Evolutionary conservation across 768 basidiomycete genomes (phyloP).

Genomic region (Inosperma sp.): DNA sequence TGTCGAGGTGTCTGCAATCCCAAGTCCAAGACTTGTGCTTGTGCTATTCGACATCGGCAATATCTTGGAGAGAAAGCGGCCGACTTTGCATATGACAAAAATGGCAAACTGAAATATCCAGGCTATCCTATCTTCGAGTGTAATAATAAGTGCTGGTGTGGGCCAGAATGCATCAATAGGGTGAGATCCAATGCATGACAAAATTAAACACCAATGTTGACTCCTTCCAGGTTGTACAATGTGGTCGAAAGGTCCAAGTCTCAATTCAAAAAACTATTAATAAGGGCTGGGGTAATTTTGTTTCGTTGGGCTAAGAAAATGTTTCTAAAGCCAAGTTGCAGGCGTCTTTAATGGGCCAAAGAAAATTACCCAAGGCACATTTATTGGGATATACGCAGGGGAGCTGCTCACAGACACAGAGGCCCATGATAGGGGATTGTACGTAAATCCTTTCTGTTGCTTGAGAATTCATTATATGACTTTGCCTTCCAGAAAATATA

Average conservation of each 20-base stretch:
- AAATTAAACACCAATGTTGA: neutral
- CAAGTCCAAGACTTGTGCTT: slow-evolving; percentile 66
- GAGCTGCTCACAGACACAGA: slow-evolving; percentile 71
- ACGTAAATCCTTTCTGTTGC: slow-evolving; percentile 22
- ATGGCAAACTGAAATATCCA: slow-evolving; percentile 45
- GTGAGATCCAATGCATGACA: slow-evolving; percentile 38
- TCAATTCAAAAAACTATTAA: slow-evolving; percentile 62
- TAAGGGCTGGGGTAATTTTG: slow-evolving; percentile 85
- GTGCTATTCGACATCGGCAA: slow-evolving; percentile 52
- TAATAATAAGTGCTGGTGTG: slow-evolving; percentile 76
- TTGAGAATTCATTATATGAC: neutral
- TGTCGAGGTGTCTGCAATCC: slow-evolving; percentile 77
- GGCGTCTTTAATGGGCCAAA: slow-evolving; percentile 67
- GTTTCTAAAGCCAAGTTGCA: slow-evolving; percentile 25
- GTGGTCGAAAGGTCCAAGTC: slow-evolving; percentile 61
- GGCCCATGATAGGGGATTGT: slow-evolving; percentile 65
- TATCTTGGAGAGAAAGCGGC: slow-evolving; percentile 28
- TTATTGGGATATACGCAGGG: slow-evolving; percentile 81
- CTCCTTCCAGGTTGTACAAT: slow-evolving; percentile 67
- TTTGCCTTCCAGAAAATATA: slow-evolving; percentile 52
- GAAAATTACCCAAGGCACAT: slow-evolving; percentile 64
- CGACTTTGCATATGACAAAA: slow-evolving; percentile 68
- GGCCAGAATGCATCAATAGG: slow-evolving; percentile 75
- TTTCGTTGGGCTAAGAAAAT: neutral
- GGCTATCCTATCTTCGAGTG: slow-evolving; percentile 80